A percentile compares a stretch with the other conserved stretches of the same genome.
These are phyloP conservation scores for Aureobasidium sp. DNA, from an alignment of 2,329 filamentous ascomycete genomes.

Conservation along the genomic window DNA sequence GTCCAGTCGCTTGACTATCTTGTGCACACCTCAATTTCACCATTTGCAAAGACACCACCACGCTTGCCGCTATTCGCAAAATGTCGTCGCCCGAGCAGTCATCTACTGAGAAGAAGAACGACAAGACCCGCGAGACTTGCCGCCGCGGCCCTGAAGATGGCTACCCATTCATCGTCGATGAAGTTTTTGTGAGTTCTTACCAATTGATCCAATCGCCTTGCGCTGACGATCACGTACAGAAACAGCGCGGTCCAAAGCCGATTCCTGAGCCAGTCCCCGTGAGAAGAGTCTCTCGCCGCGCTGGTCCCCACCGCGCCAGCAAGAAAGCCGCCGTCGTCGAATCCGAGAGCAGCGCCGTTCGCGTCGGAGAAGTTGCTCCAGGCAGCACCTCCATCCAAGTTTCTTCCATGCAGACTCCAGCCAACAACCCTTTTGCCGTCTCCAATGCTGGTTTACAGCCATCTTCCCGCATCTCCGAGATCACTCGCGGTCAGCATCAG, in stretches of 20 bases:
- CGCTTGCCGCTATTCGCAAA: not conserved
- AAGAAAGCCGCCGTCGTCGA: not conserved
- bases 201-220: not conserved
- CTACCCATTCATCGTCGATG: not conserved
- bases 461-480: not conserved
- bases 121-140: not conserved
- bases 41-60: no score
- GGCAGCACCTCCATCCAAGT: not conserved
- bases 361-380: not conserved
- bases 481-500: not conserved
- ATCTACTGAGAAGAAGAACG: not conserved
- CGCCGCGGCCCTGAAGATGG: not conserved
- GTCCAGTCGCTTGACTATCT: not conserved
- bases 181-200: not conserved
- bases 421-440: not conserved
- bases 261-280: not conserved
- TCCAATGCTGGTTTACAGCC: not conserved
- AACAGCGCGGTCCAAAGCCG: not conserved
- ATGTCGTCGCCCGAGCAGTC: not conserved
- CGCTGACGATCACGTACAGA: not conserved
- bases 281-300: not conserved
- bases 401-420: not conserved
- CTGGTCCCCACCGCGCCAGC: not conserved
- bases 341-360: not conserved
- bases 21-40: not conserved